Conservation (phyloP, 257 asterid genomes). For the Buddleja alternifolia region DNA sequence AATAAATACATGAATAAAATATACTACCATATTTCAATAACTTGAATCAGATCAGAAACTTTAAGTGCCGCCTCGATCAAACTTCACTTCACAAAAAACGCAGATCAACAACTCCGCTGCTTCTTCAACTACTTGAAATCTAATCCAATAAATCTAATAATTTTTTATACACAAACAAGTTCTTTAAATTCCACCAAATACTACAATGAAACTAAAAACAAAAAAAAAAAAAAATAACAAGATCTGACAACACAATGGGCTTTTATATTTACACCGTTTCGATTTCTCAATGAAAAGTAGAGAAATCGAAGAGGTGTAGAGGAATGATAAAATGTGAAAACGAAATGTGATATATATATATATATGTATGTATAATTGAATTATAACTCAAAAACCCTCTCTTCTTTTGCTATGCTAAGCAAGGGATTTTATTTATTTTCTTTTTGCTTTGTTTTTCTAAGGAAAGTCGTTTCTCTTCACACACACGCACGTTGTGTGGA, state of each 20-base stretch:
- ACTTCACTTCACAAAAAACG: constrained; percentile 26
- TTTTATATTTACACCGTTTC: constrained; percentile 29
- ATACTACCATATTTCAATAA: constrained; percentile 53
- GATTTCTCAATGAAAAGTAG: constrained; percentile 15
- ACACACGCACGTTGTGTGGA: constrained; percentile 56
- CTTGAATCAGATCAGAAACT: constrained; percentile 61
- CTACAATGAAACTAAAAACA: constrained; percentile 7
- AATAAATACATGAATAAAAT: constrained; percentile 19
- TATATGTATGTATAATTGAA: too few relatives aligned
- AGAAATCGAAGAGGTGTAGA: constrained; percentile 29
- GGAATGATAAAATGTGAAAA: too few relatives aligned
- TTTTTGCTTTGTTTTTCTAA: constrained; percentile 20
- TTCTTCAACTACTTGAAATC: constrained; percentile 6
- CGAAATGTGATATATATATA: too few relatives aligned
- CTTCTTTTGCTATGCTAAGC: constrained; percentile 26
- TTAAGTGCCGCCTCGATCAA: constrained; percentile 42
- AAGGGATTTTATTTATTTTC: constrained; percentile 6
- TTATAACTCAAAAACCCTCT: constrained; percentile 21
- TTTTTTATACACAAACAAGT: background rate
- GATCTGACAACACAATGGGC: constrained; percentile 43
- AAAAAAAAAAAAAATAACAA: constrained; percentile 16
- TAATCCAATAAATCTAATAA: constrained; percentile 23
- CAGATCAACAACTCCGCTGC: constrained; percentile 31
- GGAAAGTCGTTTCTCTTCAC: constrained; percentile 29
- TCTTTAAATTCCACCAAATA: constrained; percentile 5